Evolutionary conservation across 768 basidiomycete genomes (phyloP).

Genomic region (Hypsizygus marmoreus): DNA sequence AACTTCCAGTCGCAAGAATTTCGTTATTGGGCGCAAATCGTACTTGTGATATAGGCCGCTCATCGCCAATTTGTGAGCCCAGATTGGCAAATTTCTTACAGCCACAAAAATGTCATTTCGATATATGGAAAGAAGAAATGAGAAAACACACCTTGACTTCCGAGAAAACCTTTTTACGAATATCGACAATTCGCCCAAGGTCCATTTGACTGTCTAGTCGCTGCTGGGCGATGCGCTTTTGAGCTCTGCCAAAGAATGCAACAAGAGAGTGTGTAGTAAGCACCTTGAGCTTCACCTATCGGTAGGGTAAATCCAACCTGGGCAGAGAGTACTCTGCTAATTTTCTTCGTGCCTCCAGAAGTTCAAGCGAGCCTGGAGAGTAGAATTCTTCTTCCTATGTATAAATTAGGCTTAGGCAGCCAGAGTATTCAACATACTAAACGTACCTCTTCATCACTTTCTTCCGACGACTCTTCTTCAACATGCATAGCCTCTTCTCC

Average conservation of each 20-base stretch:
- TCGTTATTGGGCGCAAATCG: conserved; percentile 93
- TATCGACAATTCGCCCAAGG: conserved; percentile 85
- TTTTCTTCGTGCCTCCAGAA: conserved; percentile 80
- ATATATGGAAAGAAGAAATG: not conserved
- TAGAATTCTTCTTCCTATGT: conserved; percentile 92
- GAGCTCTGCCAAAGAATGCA: conserved; percentile 77
- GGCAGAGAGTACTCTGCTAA: conserved; percentile 94
- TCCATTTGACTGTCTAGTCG: conserved; percentile 86
- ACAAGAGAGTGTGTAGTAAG: conserved; percentile 58
- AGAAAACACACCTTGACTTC: conserved; percentile 76
- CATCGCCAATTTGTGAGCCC: conserved; percentile 97
- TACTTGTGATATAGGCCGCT: conserved; percentile 90
- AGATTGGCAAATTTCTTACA: conserved; percentile 83
- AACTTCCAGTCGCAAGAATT: conserved; percentile 89
- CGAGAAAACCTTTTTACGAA: conserved; percentile 86
- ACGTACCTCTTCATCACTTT: conserved; percentile 76
- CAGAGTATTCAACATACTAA: not conserved
- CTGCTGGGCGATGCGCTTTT: conserved; percentile 92
- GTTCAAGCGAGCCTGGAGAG: conserved; percentile 84
- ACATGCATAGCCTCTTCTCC: conserved; percentile 80
- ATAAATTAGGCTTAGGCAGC: conserved; percentile 5
- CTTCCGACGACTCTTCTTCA: conserved; percentile 67
- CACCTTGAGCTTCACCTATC: conserved; percentile 66
- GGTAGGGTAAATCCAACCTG: conserved; percentile 78
- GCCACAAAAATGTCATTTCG: not conserved